A percentile compares a stretch with the other conserved stretches of the same genome.
These are phyloP conservation scores for Penicillium cataractarum DNA, from an alignment of 495 filamentous ascomycete species.

Conservation along the genomic window DNA sequence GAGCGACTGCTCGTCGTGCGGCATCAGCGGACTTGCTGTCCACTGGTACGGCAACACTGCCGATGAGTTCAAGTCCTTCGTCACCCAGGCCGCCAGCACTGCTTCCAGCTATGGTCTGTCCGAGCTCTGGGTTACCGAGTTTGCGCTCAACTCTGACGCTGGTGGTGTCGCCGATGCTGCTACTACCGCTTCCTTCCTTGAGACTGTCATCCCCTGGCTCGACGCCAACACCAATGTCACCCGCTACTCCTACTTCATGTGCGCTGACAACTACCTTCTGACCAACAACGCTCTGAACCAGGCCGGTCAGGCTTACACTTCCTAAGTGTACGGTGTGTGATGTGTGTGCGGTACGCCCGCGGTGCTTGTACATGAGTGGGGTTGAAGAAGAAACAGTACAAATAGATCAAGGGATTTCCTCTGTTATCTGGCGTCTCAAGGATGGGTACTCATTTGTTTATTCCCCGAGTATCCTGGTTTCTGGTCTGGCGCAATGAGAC, in stretches of 20 bases:
- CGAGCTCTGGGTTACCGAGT: conserved; percentile 84
- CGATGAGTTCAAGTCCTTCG: conserved; percentile 61
- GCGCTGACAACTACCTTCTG: conserved; percentile 41
- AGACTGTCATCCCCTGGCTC: conserved; percentile 62
- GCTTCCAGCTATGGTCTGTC: conserved; percentile 50
- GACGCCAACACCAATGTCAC: conserved; percentile 67
- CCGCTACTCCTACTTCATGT: conserved; percentile 84
- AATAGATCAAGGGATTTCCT: background rate
- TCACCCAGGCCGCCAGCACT: conserved; percentile 53
- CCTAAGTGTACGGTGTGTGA: conserved; percentile 11
- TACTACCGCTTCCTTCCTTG: conserved; percentile 57
- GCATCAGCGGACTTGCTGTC: conserved; percentile 65
- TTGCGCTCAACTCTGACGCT: conserved; percentile 51
- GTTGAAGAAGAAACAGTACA: background rate
- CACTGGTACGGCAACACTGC: conserved; percentile 68
- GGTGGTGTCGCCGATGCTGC: conserved; percentile 42
- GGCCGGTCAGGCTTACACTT: conserved; percentile 32
- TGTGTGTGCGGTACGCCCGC: background rate
- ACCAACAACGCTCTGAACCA: conserved; percentile 26
- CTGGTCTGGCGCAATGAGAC: background rate
- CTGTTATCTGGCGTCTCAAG: background rate
- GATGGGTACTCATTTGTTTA: background rate
- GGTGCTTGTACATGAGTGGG: background rate
- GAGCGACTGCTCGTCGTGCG: conserved; percentile 58
- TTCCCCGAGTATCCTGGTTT: background rate